Conservation (phyloP, 805 yeast genomes). For the Yarrowia sp. region DNA sequence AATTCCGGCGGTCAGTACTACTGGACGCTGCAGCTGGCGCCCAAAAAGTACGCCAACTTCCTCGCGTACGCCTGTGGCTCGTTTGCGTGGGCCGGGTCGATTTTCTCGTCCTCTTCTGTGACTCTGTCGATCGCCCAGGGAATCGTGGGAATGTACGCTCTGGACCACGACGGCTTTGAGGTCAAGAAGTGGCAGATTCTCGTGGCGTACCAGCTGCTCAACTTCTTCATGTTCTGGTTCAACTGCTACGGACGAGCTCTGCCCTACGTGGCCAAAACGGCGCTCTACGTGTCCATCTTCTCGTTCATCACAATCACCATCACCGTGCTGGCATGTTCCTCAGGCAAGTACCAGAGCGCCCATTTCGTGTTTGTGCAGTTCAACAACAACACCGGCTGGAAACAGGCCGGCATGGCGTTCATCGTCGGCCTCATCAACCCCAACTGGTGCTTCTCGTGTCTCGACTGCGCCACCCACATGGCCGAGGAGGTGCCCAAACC, state of each 20-base stretch:
- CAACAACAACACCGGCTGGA: slow-evolving; percentile 67
- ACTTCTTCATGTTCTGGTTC: slow-evolving; percentile 42
- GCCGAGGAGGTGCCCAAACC: slow-evolving; percentile 70
- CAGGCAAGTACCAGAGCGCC: slow-evolving; percentile 60
- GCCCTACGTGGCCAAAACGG: slow-evolving; percentile 58
- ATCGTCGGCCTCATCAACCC: slow-evolving; percentile 76
- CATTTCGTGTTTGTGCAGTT: slow-evolving; percentile 62
- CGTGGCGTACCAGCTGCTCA: slow-evolving; percentile 46
- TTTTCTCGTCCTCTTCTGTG: slow-evolving; percentile 68
- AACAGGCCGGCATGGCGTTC: slow-evolving; percentile 63
- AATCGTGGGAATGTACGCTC: slow-evolving; percentile 58
- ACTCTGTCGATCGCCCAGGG: slow-evolving; percentile 61
- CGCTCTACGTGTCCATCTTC: slow-evolving; percentile 60
- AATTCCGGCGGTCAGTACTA: slow-evolving; percentile 74
- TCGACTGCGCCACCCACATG: slow-evolving; percentile 75
- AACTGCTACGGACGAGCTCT: slow-evolving; percentile 49
- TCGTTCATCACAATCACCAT: slow-evolving; percentile 63
- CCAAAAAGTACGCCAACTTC: slow-evolving; percentile 53
- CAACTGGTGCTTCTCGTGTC: slow-evolving; percentile 71
- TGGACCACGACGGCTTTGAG: slow-evolving; percentile 50
- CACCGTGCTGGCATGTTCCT: slow-evolving; percentile 59
- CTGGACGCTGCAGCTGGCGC: slow-evolving; percentile 58
- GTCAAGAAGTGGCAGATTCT: slow-evolving; percentile 47
- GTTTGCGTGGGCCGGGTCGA: slow-evolving; percentile 66
- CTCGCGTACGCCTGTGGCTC: slow-evolving; percentile 68